A percentile compares a stretch with the other conserved stretches of the same genome.
Conservation (phyloP, 352 stramenopile species). For the Globisporangium abappressorium region DNA sequence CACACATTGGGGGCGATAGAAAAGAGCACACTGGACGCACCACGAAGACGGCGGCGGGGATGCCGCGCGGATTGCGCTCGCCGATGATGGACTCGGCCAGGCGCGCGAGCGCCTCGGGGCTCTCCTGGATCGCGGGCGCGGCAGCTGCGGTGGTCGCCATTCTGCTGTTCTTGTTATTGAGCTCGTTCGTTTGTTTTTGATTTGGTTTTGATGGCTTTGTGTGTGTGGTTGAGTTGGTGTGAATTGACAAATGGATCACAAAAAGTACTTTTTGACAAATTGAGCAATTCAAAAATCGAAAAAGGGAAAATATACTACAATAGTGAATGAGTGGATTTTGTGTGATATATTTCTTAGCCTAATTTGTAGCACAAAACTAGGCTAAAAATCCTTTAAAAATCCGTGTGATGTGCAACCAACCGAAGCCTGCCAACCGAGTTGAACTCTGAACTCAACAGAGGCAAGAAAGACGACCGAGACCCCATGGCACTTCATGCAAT, state of each 20-base stretch:
- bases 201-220: not conserved
- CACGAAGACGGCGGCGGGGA: slow-evolving; percentile 77
- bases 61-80: slow-evolving; percentile 75
- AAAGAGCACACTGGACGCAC: slow-evolving; percentile 25
- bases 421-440: no score
- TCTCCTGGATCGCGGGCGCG: slow-evolving; percentile 47
- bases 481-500: no score
- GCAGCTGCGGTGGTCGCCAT: slow-evolving; percentile 28
- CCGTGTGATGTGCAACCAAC: no score
- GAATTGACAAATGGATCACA: slow-evolving; percentile 20
- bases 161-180: slow-evolving; percentile 4
- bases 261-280: no score
- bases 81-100: slow-evolving; percentile 75
- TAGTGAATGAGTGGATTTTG: no score
- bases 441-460: no score
- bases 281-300: no score
- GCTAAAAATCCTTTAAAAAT: no score
- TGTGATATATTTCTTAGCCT: no score
- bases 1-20: not conserved
- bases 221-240: not conserved
- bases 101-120: slow-evolving; percentile 61
- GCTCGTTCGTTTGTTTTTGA: not conserved
- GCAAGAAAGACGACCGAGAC: no score
- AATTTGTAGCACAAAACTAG: no score
- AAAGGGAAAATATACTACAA: no score